Evolutionary conservation across 2,329 filamentous ascomycete genomes (phyloP).

Genomic region (Chrysoporthe austroafricana): DNA sequence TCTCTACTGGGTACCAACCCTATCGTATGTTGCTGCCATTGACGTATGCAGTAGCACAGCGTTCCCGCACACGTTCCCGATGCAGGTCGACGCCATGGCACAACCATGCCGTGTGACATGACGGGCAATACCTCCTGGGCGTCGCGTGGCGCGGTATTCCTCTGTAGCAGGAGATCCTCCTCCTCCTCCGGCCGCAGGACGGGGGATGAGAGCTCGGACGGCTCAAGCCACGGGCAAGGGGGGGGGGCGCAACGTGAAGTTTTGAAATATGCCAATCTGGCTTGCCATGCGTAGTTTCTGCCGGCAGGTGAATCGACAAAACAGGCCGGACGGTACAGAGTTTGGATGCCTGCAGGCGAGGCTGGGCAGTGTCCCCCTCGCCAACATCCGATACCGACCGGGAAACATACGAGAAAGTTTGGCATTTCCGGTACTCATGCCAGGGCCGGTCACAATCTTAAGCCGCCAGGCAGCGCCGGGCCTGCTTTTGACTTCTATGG

Average conservation of each 20-base stretch:
- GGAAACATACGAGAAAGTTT: slow-evolving; percentile 26
- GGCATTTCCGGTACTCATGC: slow-evolving; percentile 11
- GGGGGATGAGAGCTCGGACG: background rate
- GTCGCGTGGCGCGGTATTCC: background rate
- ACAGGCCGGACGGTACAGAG: background rate
- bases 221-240: background rate
- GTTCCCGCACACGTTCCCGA: background rate
- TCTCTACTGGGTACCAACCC: background rate
- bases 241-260: background rate
- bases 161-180: background rate
- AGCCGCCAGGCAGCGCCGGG: background rate
- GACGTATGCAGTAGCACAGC: background rate
- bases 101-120: background rate
- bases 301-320: background rate
- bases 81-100: slow-evolving; percentile 1
- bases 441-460: background rate
- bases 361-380: background rate
- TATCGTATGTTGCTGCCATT: slow-evolving; percentile 2
- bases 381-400: slow-evolving; percentile 18
- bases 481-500: background rate
- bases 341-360: background rate
- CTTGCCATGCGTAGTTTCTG: background rate
- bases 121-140: background rate
- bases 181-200: background rate
- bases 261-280: background rate